These are phyloP conservation scores for Candida endomychidarum DNA, from an alignment of 805 yeast species.

Conservation along the genomic window DNA sequence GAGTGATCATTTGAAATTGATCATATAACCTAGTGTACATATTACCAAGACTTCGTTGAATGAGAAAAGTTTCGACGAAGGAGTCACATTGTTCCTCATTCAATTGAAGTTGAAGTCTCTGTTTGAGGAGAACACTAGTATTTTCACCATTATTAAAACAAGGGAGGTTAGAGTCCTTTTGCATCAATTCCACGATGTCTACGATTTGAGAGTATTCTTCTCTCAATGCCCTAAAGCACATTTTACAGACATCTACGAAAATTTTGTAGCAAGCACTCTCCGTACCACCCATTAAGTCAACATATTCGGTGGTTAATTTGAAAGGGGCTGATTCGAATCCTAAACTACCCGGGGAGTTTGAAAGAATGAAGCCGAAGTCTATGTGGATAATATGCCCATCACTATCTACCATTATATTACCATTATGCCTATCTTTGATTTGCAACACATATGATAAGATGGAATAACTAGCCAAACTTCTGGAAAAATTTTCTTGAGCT, in stretches of 20 bases:
- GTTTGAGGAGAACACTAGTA: constrained; percentile 75
- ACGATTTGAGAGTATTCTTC: constrained; percentile 72
- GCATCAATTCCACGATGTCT: constrained; percentile 90
- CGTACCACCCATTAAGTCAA: constrained; percentile 82
- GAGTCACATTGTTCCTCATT: constrained; percentile 68
- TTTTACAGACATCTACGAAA: constrained; percentile 64
- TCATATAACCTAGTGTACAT: constrained; percentile 90
- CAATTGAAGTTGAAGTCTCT: constrained; percentile 77
- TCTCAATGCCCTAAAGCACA: constrained; percentile 73
- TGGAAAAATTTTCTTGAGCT: constrained; percentile 85
- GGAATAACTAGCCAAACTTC: constrained; percentile 88
- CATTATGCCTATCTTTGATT: constrained; percentile 95
- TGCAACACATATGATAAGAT: constrained; percentile 86
- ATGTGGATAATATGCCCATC: constrained; percentile 95
- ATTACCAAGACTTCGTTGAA: constrained; percentile 82
- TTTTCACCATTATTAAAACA: constrained; percentile 88
- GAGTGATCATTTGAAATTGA: constrained; percentile 91
- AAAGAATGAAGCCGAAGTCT: constrained; percentile 90
- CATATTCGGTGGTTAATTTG: constrained; percentile 85
- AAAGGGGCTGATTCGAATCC: constrained; percentile 98
- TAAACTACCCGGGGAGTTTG: constrained; percentile 95
- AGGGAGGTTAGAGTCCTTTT: constrained; percentile 83
- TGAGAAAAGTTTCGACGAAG: constrained; percentile 74
- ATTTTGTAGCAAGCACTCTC: constrained; percentile 58
- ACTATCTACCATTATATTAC: constrained; percentile 93